Evolutionary conservation across 306 rosid species (phyloP), one percentile per base, ranked within the genome.

Genomic region (Castanea crenata): DNA sequence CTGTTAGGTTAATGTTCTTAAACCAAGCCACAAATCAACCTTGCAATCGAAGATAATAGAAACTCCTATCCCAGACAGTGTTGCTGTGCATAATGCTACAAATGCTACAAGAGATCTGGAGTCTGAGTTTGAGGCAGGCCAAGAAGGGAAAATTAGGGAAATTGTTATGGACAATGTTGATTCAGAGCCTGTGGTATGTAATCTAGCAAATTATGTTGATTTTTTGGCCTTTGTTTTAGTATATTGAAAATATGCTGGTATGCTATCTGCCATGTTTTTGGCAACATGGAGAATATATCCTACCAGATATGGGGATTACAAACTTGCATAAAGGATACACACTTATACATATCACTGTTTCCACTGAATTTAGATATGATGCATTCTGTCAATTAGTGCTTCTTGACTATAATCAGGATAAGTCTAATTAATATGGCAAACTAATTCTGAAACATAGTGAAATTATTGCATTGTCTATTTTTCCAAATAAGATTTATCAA

Each of bases 21-120:
- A 91, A 86, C 97, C 97, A 76, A 94, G 98, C 90, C 97, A 91
- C 88, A 94, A 89, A 87, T 92, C 93, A 54, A 89, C 91, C 80
- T 81, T 92, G 92, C 98, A 83, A 83, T 82, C 97, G 68, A 91
- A 91, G 85, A 82, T 87, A 83, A 82, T 70, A 29, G 92, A 82
- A 79, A 92, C 81, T 74, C 85, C 87, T 16, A 82, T 87, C 70
- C 92, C 91, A 2, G 97, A 83, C 83, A 89, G 93, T 85, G 92
- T 88, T 64, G 92, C 92, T 34, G 82, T 87, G 72, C 90, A 68
- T 46, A 85, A 92, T 85, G 90, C 79, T 70, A 91, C 97, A 38
- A 92, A 87, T 87, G 85, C 87, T 84, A 87, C 98, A 34, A 82
- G 86, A 79, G 96, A 94, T 84, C 77, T 74, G 69, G 94, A 89